Evolutionary conservation across 1,284 basidiomycete species (phyloP), one percentile per base, ranked within the genome.

Genomic region (Tilletia horrida): DNA sequence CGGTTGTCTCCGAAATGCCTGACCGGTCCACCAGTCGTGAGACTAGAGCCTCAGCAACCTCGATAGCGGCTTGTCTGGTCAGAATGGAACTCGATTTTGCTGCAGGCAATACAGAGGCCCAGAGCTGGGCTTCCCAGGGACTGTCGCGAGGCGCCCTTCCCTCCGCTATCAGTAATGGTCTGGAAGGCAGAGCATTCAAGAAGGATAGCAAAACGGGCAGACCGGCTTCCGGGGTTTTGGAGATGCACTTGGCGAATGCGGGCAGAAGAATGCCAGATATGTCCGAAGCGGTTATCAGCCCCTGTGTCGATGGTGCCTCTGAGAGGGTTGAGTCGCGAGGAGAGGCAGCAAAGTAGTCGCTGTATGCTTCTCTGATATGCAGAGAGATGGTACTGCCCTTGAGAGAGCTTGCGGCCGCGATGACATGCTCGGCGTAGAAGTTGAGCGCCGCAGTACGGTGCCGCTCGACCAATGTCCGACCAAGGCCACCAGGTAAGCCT

Each of bases 161-260:
- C 35, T 59, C 55, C 27, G 27, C 16, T 11, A 35, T 14, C 9
- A 59, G 69, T 68, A 66, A 18, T 67, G 64, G 29, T 59, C 50
- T 65, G 61, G 66, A 21, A 63, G 45, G 25, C 4, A 43, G 16
- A 29, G 69, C 23, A 43, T 14, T 14, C 62, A 79, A 75, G 43
- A 79, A 71, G 29, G 52, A 52, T 40, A 55, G 59, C 2, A 74
- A 71, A n/a, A 76, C 66, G 2, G 71, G 71, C 4, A 79, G 68
- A 9, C 73, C 72, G 0, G 76, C 64, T 27, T 81, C 79, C 18
- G 79, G 79, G 25, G 79, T 79, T 42, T 79, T 71, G 0, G 80
- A 73, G 7, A 80, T 71, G 75, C 77, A 77, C 69, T 80, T 80
- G 57, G 78, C 73, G 25, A 81, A 73, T 27, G 77, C 69, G 8